Conservation (phyloP, 306 rosid species). For the Sphenostylis stenocarpa region DNA sequence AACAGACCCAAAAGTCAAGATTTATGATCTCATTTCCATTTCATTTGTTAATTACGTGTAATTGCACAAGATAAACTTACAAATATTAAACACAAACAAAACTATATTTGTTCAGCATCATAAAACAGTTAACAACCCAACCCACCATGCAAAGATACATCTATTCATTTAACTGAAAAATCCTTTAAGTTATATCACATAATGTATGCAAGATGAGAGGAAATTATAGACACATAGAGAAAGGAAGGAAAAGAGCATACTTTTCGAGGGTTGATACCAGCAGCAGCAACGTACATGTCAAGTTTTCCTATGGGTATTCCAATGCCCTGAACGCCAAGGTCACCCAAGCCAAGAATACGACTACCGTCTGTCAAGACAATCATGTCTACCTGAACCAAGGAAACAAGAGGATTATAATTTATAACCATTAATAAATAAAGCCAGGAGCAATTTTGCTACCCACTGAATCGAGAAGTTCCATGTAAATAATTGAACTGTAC, state of each 20-base stretch:
- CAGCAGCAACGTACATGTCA: slow-evolving; percentile 93
- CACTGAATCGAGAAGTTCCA: neutral
- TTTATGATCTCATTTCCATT: neutral
- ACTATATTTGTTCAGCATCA: neutral
- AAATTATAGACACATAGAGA: neutral
- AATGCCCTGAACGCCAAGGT: slow-evolving; percentile 94
- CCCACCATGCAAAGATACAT: neutral
- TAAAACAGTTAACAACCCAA: neutral
- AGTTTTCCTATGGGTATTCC: slow-evolving; percentile 94
- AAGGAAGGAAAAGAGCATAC: slow-evolving; percentile 47
- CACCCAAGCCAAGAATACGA: slow-evolving; percentile 95
- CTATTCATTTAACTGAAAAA: neutral
- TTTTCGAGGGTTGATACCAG: slow-evolving; percentile 82
- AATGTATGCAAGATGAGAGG: neutral
- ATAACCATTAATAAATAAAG: neutral
- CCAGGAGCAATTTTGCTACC: neutral
- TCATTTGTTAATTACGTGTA: neutral
- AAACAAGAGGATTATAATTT: slow-evolving; percentile 19
- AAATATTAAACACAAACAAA: slow-evolving; percentile 1
- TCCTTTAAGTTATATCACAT: neutral
- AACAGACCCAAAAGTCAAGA: neutral
- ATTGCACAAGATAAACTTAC: neutral
- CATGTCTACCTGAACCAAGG: slow-evolving; percentile 81
- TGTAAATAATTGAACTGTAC: neutral
- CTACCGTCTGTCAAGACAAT: slow-evolving; percentile 92